Evolutionary conservation across 768 basidiomycete genomes (phyloP).

Genomic region (Boletus barrowsii): DNA sequence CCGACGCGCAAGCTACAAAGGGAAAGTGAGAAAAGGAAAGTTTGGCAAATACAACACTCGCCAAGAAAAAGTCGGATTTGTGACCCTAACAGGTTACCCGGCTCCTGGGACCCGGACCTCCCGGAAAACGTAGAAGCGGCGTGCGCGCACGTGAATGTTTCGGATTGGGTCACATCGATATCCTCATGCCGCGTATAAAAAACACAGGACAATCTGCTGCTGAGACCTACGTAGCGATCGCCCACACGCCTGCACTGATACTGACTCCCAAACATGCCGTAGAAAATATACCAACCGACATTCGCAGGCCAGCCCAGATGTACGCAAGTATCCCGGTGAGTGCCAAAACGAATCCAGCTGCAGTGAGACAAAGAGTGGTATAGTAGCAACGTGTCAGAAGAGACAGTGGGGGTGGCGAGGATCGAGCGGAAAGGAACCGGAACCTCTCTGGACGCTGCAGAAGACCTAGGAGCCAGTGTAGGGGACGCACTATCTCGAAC

Average conservation of each 20-base stretch:
- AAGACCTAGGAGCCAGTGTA: neutral
- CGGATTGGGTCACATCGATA: neutral
- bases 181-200: neutral
- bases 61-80: slow-evolving; percentile 1
- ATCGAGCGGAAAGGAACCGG: neutral
- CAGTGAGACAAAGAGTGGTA: slow-evolving; percentile 23
- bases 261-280: slow-evolving; percentile 25
- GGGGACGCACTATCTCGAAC: slow-evolving; percentile 13
- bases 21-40: slow-evolving; percentile 6
- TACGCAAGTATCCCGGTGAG: slow-evolving; percentile 26
- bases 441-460: neutral
- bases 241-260: slow-evolving; percentile 22
- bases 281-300: slow-evolving; percentile 27
- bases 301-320: slow-evolving; percentile 23
- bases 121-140: too few species aligned
- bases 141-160: neutral
- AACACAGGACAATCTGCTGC: neutral
- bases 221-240: slow-evolving; percentile 18
- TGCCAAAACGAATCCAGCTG: slow-evolving; percentile 24
- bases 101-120: too few species aligned
- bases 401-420: slow-evolving; percentile 13
- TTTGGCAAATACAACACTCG: slow-evolving; percentile 8
- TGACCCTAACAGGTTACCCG: neutral
- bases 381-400: slow-evolving; percentile 26
- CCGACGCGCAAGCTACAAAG: neutral